These are phyloP conservation scores for Nelumbo lutea DNA, from an alignment of 164 flowering plant species.

Conservation along the genomic window DNA sequence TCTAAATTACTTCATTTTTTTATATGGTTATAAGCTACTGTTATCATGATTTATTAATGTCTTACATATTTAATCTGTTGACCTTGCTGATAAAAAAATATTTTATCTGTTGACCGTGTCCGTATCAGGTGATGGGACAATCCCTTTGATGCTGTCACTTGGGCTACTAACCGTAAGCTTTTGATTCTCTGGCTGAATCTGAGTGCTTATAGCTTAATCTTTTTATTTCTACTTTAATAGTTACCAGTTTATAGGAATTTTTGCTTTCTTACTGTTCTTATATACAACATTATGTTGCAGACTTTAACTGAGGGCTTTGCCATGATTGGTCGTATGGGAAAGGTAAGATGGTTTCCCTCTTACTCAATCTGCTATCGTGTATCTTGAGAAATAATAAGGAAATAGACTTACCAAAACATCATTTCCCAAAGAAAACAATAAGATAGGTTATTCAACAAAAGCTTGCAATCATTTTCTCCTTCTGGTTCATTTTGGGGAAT, in stretches of 20 bases:
- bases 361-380: not conserved
- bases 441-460: not conserved
- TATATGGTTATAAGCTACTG: too few species aligned
- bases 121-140: conserved; percentile 76
- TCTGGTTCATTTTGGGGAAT: too few species aligned
- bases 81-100: not conserved
- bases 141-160: conserved; percentile 75
- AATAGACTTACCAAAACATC: not conserved
- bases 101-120: conserved; percentile 5
- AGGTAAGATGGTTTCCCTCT: conserved; percentile 37
- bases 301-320: conserved; percentile 89
- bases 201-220: not conserved
- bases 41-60: not conserved
- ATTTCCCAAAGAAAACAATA: not conserved
- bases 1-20: too few species aligned
- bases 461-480: not conserved
- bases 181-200: conserved; percentile 3
- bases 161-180: conserved; percentile 78
- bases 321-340: conserved; percentile 90
- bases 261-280: conserved; percentile 6
- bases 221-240: conserved; percentile 1
- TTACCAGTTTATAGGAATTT: not conserved
- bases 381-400: not conserved
- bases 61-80: not conserved
- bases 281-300: conserved; percentile 35